Evolutionary conservation across 768 basidiomycete genomes (phyloP), one percentile per base, ranked within the genome.

Genomic region (Clitopilus passeckerianus): DNA sequence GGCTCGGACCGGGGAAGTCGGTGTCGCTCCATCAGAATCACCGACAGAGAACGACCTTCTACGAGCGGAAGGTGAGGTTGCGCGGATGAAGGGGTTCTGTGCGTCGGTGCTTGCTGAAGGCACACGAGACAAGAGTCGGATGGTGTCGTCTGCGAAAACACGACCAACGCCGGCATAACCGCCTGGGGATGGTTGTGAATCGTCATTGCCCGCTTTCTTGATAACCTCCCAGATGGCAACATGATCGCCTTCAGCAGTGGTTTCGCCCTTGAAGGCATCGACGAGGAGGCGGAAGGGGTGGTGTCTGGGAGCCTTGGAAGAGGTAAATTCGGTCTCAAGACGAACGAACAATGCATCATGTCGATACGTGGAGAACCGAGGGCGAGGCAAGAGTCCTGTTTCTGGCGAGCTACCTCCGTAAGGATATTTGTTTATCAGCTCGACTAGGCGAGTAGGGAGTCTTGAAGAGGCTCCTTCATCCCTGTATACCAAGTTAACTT

Each of bases 371-470:
- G 89, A 84, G 66, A 91, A 86, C 0, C 81, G 84, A 5, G 90
- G 86, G 7, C 79, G 80, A 2, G 87, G 76, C 15, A 90, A 76
- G 34, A 89, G 75, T 61, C 75, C 72, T 27, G 77, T 66, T 54
- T 78, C 72, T 10, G 74, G 56, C 30, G 72, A 54, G 60, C 62
- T 71, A 58, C 70, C 73, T 37, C 68, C 66, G 67, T 86, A 91
- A 5, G 90, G 90, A 63, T 92, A 93, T 24, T 82, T 71, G 57
- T 82, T 77, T 34, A 91, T 82, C 5, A 92, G 81, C 60, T 91
- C 89, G 18, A 82, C 74, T 2, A 93, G 80, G 33, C 90, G 86
- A 18, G 79, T 80, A 2, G 91, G 90, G 76, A 91, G 79, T 56
- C 82, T 76, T 60, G 78, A 77, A 53, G 68, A 73, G 12, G 75